phyloP scores from a whole-genome alignment of 2,329 filamentous ascomycete species.

The Clonostachys byssicola region DNA sequence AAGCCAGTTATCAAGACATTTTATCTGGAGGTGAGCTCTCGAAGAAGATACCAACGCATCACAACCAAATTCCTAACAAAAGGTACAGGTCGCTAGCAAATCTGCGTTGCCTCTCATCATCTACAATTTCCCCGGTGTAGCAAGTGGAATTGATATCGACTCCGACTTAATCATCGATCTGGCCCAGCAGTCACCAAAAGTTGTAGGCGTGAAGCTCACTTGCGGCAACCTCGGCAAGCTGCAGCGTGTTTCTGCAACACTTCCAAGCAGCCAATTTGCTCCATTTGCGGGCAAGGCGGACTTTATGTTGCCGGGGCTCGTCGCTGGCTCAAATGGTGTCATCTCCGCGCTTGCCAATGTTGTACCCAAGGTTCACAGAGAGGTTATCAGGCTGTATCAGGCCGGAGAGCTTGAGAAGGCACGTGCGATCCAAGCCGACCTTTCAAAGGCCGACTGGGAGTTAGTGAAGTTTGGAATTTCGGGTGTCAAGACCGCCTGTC shows the following conservation, averaged over 20 bases:
- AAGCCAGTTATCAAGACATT: constrained; percentile 62
- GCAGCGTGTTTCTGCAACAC: constrained; percentile 56
- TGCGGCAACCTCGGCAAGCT: constrained; percentile 69
- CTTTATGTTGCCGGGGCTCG: constrained; percentile 65
- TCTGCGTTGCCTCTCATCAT: constrained; percentile 64
- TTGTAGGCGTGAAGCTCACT: constrained; percentile 65
- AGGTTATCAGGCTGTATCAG: constrained; percentile 55
- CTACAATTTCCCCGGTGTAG: constrained; percentile 66
- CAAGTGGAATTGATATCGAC: constrained; percentile 58
- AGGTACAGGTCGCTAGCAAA: constrained; percentile 49
- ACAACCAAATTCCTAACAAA: constrained; percentile 10
- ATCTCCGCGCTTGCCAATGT: constrained; percentile 72
- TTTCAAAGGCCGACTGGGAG: constrained; percentile 68
- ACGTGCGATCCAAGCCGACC: constrained; percentile 57
- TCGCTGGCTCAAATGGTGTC: constrained; percentile 66
- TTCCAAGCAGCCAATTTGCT: constrained; percentile 54
- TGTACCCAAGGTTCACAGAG: constrained; percentile 61
- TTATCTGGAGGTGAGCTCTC: constrained; percentile 6
- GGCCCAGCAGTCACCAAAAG: constrained; percentile 54
- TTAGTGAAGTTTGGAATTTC: constrained; percentile 69
- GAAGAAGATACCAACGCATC: background rate
- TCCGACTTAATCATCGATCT: constrained; percentile 59
- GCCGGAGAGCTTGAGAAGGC: constrained; percentile 56
- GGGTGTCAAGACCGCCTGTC: constrained; percentile 55
- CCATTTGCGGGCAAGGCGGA: constrained; percentile 71